Conservation (phyloP, 331 rosid genomes). For the Cydonia oblonga region DNA sequence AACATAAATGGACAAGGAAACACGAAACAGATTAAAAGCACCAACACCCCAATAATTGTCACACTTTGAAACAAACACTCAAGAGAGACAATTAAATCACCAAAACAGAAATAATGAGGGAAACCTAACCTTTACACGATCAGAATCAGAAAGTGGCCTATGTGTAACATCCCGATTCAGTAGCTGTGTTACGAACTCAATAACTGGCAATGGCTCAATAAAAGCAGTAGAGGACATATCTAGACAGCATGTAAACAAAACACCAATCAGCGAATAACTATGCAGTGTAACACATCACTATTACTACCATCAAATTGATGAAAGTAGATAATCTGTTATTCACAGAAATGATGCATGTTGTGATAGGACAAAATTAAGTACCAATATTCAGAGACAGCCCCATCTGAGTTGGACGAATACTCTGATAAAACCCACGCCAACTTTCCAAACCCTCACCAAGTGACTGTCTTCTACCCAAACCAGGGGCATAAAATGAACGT, state of each 20-base stretch:
- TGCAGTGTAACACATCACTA: neutral
- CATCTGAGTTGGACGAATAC: conserved; percentile 98
- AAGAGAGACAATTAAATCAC: neutral
- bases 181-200: conserved; percentile 70
- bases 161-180: conserved; percentile 66
- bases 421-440: conserved; percentile 97
- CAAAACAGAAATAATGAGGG: neutral
- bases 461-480: conserved; percentile 69
- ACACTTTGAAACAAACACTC: neutral
- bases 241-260: conserved; percentile 18
- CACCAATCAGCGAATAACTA: neutral
- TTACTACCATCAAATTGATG: neutral
- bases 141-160: conserved; percentile 82
- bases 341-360: neutral
- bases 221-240: conserved; percentile 98
- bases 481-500: conserved; percentile 86
- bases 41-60: neutral
- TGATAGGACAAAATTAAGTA: neutral
- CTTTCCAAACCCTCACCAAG: conserved; percentile 96
- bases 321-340: neutral
- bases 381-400: conserved; percentile 87
- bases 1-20: neutral
- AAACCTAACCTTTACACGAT: conserved; percentile 71
- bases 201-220: conserved; percentile 85
- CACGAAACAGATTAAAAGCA: neutral